A percentile compares a stretch with the other conserved stretches of the same genome.
phyloP scores from a whole-genome alignment of 768 basidiomycete genomes.

The Gloeopeniophorella convolvens region DNA sequence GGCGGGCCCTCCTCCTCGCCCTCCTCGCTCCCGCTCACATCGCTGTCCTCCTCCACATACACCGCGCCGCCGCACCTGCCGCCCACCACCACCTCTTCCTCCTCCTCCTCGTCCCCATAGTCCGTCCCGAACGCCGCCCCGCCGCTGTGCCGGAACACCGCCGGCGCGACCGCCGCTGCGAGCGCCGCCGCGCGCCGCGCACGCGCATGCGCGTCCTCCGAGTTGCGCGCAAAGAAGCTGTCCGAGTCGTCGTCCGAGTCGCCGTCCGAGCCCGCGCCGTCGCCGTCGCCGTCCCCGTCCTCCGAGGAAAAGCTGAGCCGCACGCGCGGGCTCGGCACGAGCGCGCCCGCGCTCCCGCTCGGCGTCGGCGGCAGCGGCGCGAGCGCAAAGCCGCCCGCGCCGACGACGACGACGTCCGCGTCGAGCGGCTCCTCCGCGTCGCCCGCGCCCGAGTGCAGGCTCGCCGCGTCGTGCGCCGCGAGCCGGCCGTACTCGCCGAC shows the following conservation, averaged over 20 bases:
- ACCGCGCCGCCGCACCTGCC: too few relatives aligned
- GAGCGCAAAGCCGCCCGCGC: slow-evolving; percentile 17
- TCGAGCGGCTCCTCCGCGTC: slow-evolving; percentile 18
- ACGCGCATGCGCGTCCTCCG: slow-evolving; percentile 13
- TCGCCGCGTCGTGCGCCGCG: slow-evolving; percentile 5
- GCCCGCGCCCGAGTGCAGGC: slow-evolving; percentile 17
- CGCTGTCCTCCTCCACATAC: neutral
- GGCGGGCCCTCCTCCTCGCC: slow-evolving; percentile 4
- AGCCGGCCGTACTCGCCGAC: slow-evolving; percentile 17
- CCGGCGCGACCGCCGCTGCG: neutral
- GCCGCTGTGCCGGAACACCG: neutral
- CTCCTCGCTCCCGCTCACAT: neutral
- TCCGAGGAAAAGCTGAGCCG: slow-evolving; percentile 15
- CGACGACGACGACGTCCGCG: slow-evolving; percentile 19
- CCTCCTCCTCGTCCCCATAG: neutral
- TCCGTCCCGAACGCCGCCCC: neutral
- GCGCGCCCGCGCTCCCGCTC: slow-evolving; percentile 13
- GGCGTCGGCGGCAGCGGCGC: slow-evolving; percentile 17
- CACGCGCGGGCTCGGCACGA: slow-evolving; percentile 12
- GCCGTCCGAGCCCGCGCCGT: neutral
- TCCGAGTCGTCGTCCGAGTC: slow-evolving; percentile 17
- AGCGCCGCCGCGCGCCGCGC: neutral
- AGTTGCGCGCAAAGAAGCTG: slow-evolving; percentile 21
- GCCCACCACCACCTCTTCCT: too few relatives aligned
- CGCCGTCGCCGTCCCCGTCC: slow-evolving; percentile 1